A percentile compares a stretch with the other conserved stretches of the same genome.
phyloP scores from a whole-genome alignment of 179 eudicot genomes.

The Patellifolia procumbens region DNA sequence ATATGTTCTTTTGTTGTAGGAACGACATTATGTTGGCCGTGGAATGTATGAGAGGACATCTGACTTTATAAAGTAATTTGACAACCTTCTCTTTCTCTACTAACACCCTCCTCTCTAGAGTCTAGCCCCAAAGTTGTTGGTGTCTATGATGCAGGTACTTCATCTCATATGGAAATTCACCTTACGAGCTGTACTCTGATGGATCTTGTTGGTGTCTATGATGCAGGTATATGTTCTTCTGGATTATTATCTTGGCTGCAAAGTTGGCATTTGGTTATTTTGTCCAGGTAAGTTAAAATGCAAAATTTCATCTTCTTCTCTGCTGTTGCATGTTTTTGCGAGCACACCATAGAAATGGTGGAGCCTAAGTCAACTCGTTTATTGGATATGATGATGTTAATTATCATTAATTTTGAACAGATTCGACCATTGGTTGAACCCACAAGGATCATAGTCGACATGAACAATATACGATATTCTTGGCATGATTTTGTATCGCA shows the following conservation, averaged over 20 bases:
- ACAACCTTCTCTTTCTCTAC: neutral
- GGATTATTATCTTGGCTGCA: conserved; percentile 81
- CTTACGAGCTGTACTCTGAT: neutral
- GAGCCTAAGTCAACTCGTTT: neutral
- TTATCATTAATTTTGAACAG: conserved; percentile 39
- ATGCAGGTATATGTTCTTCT: conserved; percentile 82
- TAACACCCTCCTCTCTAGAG: no score
- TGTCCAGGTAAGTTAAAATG: conserved; percentile 64
- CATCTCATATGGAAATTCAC: neutral
- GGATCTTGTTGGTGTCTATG: conserved; percentile 8
- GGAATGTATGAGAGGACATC: conserved; percentile 97
- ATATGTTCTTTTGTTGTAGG: conserved; percentile 47
- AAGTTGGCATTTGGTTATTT: conserved; percentile 87
- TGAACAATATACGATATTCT: conserved; percentile 54
- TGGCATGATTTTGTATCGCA: conserved; percentile 97
- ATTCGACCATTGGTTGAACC: conserved; percentile 81
- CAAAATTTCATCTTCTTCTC: neutral
- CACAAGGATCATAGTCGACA: conserved; percentile 52
- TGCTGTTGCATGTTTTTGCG: neutral
- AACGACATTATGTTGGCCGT: conserved; percentile 97
- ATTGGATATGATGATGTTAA: conserved; percentile 5
- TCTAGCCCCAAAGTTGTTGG: no score
- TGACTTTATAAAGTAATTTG: conserved; percentile 70
- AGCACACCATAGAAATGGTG: neutral
- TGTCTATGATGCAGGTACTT: neutral